Percentiles rank a stretch among this genome's conserved stretches.
phyloP scores from a whole-genome alignment of 176 grass and related monocot genomes.

The Oryza meyeriana region DNA sequence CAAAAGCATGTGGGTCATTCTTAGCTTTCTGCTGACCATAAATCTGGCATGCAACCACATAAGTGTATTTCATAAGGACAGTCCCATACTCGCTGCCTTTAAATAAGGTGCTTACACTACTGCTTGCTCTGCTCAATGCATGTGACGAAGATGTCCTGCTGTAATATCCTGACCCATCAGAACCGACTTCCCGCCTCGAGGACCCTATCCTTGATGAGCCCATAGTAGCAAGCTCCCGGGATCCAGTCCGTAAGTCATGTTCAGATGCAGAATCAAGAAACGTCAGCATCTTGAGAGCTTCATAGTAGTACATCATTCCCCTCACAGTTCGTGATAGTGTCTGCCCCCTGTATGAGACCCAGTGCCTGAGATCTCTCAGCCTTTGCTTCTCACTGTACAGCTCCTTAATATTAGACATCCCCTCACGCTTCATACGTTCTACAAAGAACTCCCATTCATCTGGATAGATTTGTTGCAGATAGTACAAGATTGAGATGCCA shows the following conservation, averaged over 20 bases:
- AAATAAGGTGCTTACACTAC: conserved; percentile 69
- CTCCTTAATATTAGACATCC: conserved; percentile 61
- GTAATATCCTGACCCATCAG: conserved; percentile 43
- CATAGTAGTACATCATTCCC: conserved; percentile 99
- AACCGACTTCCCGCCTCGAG: conserved; percentile 39
- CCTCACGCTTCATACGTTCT: conserved; percentile 84
- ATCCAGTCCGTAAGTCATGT: conserved; percentile 70
- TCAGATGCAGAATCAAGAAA: conserved; percentile 94
- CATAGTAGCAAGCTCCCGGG: conserved; percentile 61
- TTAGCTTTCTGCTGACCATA: conserved; percentile 90
- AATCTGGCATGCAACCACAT: conserved; percentile 97
- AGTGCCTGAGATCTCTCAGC: conserved; percentile 66
- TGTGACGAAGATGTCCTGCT: conserved; percentile 52
- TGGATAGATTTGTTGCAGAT: conserved; percentile 80
- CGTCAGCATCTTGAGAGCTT: conserved; percentile 90
- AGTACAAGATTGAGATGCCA: conserved; percentile 88
- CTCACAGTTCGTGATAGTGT: conserved; percentile 82
- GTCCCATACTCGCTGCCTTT: conserved; percentile 92
- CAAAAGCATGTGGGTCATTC: conserved; percentile 69
- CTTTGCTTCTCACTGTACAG: conserved; percentile 58
- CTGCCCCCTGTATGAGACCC: conserved; percentile 94
- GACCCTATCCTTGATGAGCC: conserved; percentile 50
- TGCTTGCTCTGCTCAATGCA: conserved; percentile 62
- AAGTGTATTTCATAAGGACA: conserved; percentile 92
- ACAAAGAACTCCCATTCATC: conserved; percentile 88